phyloP scores from a whole-genome alignment of 2,329 filamentous ascomycete species.

The Shiraia bambusicola region DNA sequence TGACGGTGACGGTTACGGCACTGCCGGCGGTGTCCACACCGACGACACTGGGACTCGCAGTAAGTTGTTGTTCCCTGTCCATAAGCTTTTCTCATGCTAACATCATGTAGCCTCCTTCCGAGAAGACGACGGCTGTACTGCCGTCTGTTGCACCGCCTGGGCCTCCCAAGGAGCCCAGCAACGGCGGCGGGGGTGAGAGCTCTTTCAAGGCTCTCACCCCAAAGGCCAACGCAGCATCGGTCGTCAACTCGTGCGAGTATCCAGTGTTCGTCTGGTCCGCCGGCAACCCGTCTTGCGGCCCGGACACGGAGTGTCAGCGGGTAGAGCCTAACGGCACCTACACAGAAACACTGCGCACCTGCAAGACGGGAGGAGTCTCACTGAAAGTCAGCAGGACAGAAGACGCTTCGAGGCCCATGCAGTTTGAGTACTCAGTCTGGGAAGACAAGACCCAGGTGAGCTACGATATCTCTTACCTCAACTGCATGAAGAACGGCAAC shows the following conservation, averaged over 20 bases:
- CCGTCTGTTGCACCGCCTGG: background rate
- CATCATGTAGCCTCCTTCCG: background rate
- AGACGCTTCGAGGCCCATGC: conserved; percentile 9
- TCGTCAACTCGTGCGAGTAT: conserved; percentile 23
- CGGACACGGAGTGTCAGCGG: background rate
- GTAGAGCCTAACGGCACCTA: conserved; percentile 9
- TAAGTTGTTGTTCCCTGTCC: background rate
- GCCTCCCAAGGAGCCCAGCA: background rate
- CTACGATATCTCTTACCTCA: conserved; percentile 19
- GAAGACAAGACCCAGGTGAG: conserved; percentile 6
- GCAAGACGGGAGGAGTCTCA: conserved; percentile 8
- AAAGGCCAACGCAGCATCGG: conserved; percentile 7
- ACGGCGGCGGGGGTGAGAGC: background rate
- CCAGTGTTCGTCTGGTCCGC: conserved; percentile 18
- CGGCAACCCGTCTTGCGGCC: conserved; percentile 8
- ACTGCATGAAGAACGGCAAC: conserved; percentile 13
- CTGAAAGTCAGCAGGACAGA: conserved; percentile 14
- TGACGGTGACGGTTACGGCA: conserved; percentile 6
- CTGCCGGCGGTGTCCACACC: background rate
- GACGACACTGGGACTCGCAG: too few relatives aligned
- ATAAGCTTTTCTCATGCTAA: background rate
- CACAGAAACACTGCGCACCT: conserved; percentile 8
- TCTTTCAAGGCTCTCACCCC: conserved; percentile 8
- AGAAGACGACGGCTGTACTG: background rate
- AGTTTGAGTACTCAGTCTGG: conserved; percentile 19